These are phyloP conservation scores for Tuber aestivum DNA, from an alignment of 495 filamentous ascomycete species.

Conservation along the genomic window DNA sequence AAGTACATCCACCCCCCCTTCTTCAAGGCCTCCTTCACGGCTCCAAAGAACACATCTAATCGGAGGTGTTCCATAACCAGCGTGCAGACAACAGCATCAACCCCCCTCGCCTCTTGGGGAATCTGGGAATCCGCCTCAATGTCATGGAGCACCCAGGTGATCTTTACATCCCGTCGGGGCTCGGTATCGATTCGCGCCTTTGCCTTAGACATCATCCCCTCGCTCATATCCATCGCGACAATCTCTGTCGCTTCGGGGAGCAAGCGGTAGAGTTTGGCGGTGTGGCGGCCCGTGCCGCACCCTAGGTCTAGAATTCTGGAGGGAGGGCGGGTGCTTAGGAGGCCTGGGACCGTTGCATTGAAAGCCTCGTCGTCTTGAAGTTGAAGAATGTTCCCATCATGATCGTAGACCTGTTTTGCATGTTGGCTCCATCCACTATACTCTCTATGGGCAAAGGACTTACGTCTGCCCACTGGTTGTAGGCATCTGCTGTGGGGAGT, in stretches of 20 bases:
- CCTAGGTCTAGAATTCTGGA: conserved; percentile 56
- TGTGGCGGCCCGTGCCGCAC: conserved; percentile 67
- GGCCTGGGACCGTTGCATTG: conserved; percentile 50
- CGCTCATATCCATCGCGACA: conserved; percentile 45
- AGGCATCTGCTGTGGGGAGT: conserved; percentile 46
- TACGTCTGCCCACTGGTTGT: conserved; percentile 48
- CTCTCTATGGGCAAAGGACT: conserved; percentile 6
- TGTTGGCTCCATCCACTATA: neutral
- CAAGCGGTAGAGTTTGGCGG: conserved; percentile 50
- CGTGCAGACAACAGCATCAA: conserved; percentile 55
- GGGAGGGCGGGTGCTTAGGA: conserved; percentile 45
- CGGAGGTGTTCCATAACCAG: conserved; percentile 67
- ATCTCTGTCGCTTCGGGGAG: conserved; percentile 39
- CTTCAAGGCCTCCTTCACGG: conserved; percentile 48
- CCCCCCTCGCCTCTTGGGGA: conserved; percentile 23
- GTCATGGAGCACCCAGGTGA: conserved; percentile 45
- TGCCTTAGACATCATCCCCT: conserved; percentile 55
- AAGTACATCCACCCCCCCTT: conserved; percentile 52
- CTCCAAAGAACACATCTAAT: conserved; percentile 53
- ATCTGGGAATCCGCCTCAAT: conserved; percentile 39
- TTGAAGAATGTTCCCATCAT: conserved; percentile 68
- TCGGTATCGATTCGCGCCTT: conserved; percentile 41
- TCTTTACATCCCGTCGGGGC: conserved; percentile 10
- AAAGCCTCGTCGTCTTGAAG: conserved; percentile 60
- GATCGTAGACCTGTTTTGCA: conserved; percentile 55